Conservation (phyloP, 768 basidiomycete genomes). For the Lyophyllum semitale region DNA sequence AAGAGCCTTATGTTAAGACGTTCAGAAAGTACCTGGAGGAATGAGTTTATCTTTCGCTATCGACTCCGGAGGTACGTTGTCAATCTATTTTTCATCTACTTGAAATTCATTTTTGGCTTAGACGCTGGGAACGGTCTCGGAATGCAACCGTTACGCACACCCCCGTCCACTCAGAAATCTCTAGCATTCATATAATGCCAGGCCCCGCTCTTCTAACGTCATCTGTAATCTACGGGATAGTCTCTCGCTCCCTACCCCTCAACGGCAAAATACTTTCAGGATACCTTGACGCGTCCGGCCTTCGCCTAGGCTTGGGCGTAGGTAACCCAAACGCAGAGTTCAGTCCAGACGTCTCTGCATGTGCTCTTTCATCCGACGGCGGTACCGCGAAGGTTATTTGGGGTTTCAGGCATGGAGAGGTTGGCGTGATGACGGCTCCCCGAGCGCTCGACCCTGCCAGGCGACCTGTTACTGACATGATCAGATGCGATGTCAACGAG, state of each 20-base stretch:
- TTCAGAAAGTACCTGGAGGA: constrained; percentile 63
- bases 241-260: constrained; percentile 72
- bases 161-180: constrained; percentile 61
- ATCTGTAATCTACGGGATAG: constrained; percentile 68
- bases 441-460: constrained; percentile 59
- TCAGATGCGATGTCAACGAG: constrained; percentile 54
- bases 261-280: constrained; percentile 72
- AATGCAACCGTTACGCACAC: constrained; percentile 61
- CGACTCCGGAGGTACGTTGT: constrained; percentile 50
- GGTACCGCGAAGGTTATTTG: constrained; percentile 69
- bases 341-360: constrained; percentile 63
- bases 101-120: constrained; percentile 32
- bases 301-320: constrained; percentile 57
- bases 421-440: constrained; percentile 58
- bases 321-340: constrained; percentile 81
- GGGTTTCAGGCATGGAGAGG: constrained; percentile 72
- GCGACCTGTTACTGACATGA: constrained; percentile 44
- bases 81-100: not conserved
- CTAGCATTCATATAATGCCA: constrained; percentile 61
- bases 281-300: constrained; percentile 64
- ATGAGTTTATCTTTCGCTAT: constrained; percentile 65
- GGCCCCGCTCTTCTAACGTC: constrained; percentile 57
- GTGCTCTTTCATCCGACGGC: constrained; percentile 60
- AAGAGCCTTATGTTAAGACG: constrained; percentile 57
- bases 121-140: constrained; percentile 71